Evolutionary conservation across 257 asterid species (phyloP).

Genomic region (Anisodus acutangulus): DNA sequence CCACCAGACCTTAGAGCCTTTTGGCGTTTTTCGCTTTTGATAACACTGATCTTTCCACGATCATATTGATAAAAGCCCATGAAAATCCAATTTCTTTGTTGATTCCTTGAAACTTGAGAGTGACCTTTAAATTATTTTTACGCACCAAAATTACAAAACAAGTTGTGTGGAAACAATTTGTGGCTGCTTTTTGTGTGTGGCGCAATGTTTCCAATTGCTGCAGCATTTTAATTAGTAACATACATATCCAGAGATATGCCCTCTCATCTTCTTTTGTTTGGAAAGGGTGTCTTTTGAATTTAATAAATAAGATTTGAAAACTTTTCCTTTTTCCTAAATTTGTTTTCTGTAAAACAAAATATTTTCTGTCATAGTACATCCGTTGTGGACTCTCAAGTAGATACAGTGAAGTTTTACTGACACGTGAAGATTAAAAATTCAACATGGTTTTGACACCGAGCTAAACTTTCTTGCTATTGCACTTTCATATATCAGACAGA

Average conservation of each 20-base stretch:
- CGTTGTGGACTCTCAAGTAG: neutral
- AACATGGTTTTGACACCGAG: neutral
- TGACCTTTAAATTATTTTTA: neutral
- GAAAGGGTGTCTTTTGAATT: neutral
- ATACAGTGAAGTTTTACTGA: neutral
- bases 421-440: neutral
- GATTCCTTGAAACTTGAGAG: slow-evolving; percentile 12
- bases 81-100: slow-evolving; percentile 6
- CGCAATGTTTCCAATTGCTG: neutral
- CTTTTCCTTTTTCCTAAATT: neutral
- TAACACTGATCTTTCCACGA: neutral
- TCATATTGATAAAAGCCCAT: neutral
- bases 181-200: slow-evolving; percentile 3
- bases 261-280: neutral
- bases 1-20: no score
- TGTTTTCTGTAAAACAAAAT: neutral
- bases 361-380: neutral
- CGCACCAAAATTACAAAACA: neutral
- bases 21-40: no score
- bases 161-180: slow-evolving; percentile 11
- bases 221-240: neutral
- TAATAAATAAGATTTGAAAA: neutral
- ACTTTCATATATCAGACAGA: neutral
- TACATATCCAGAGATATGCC: neutral
- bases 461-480: neutral